Evolutionary conservation across 495 filamentous ascomycete species (phyloP).

Genomic region (Barbatosphaeria neglecta): DNA sequence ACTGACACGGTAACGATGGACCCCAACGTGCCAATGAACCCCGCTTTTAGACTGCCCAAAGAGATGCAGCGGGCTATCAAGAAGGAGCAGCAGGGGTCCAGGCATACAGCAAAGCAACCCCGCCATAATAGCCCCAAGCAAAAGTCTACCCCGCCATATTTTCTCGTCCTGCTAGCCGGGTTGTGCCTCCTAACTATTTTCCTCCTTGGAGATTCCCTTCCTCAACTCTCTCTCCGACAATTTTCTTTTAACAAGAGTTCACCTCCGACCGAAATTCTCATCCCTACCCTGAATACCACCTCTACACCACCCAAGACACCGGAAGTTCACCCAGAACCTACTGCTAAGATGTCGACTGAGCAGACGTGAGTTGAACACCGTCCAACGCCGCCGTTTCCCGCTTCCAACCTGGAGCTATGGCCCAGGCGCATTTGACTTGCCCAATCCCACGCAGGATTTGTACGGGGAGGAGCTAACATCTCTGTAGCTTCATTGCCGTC

Average conservation of each 20-base stretch:
- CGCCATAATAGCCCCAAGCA: neutral
- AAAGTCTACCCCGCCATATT: neutral
- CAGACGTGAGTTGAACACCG: conserved; percentile 74
- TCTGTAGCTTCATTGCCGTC: conserved; percentile 88
- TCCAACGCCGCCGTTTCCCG: conserved; percentile 1
- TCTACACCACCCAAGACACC: conserved; percentile 20
- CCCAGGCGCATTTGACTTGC: conserved; percentile 13
- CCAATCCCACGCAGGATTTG: conserved; percentile 1
- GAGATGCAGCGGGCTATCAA: neutral
- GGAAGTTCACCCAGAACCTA: conserved; percentile 16
- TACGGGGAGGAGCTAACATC: conserved; percentile 43
- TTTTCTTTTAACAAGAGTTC: conserved; percentile 1
- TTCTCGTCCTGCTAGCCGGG: neutral
- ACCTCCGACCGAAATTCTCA: conserved; percentile 11
- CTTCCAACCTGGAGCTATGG: conserved; percentile 8
- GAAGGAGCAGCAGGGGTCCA: neutral
- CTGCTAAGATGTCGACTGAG: conserved; percentile 68
- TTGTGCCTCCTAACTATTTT: conserved; percentile 2
- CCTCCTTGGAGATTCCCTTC: conserved; percentile 5
- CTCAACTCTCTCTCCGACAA: conserved; percentile 2
- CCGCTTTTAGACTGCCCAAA: neutral
- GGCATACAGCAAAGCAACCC: neutral
- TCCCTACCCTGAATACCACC: conserved; percentile 24
- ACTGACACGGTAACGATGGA: too few relatives aligned
- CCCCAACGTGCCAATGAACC: neutral